Evolutionary conservation across 176 grass and related monocot genomes (phyloP), one percentile per base, ranked within the genome.

Genomic region (Triticum urartu): DNA sequence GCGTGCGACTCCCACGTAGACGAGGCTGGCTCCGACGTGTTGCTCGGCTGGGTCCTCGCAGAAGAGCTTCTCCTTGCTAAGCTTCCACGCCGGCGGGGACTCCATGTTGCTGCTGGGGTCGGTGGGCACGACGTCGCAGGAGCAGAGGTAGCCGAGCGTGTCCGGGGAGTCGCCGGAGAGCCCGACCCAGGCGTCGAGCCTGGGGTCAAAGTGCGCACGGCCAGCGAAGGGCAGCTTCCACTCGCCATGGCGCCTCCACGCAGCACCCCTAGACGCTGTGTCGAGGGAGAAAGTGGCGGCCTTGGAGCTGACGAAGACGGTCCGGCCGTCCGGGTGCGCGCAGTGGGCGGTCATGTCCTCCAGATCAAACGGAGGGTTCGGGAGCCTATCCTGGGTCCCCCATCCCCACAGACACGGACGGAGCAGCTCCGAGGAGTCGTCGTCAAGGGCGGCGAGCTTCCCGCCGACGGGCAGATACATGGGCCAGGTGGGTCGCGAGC

Each of bases 1-100:
- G n/a, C 10, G 11, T 2, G 32, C 45, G 22, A 62, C 28, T 10
- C 58, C 58, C 58, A 84, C 3, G 12, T 78, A 59, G 30, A 78
- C 63, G 0, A 86, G 63, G 45, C 74, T 69, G 32, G 74, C 22
- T 22, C 84, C 64, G 0, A 56, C 14, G 5, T 69, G 64, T 24
- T 59, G 78, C 75, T 69, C 64, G 6, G 4, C 6, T 0, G n/a
- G 22, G 32, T 58, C 74, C 5, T 21, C 6, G 1, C 32, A 20
- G 4, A 86, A 79, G 45, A 86, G n/a, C 64, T 52, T 86, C 32
- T 70, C 74, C 43, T 40, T 43, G 43, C 63, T 21, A 0, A 86
- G n/a, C 74, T 68, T 85, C 28, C 11, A 24, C 1, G 47, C 56
- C 0, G 43, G 1, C 6, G 42, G 60, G 0, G 72, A 4, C 20